Percentiles rank a stretch among this genome's conserved stretches.
phyloP scores from a whole-genome alignment of 2,329 filamentous ascomycete species.

The Ophiostoma sp. region DNA sequence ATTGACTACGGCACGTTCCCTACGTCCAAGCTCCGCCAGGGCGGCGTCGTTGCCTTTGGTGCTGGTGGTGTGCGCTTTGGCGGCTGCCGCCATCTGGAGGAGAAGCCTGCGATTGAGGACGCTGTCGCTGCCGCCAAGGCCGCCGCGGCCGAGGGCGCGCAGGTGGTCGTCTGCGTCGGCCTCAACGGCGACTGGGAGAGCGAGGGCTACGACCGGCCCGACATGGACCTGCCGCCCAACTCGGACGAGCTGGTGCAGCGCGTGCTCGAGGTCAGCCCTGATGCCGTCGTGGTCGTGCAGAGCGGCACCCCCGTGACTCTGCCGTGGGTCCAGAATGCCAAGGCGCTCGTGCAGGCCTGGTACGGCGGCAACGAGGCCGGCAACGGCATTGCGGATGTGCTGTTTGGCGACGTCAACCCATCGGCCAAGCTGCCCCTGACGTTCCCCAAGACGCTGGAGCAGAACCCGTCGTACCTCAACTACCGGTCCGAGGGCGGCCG shows the following conservation, averaged over 20 bases:
- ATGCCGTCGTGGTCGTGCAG: slow-evolving; percentile 54
- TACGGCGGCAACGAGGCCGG: slow-evolving; percentile 63
- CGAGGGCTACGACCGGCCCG: slow-evolving; percentile 28
- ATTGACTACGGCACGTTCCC: slow-evolving; percentile 28
- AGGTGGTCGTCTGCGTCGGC: slow-evolving; percentile 56
- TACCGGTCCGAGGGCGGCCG: slow-evolving; percentile 65
- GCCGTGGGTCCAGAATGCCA: slow-evolving; percentile 45
- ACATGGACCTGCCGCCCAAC: slow-evolving; percentile 26
- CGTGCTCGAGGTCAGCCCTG: slow-evolving; percentile 50
- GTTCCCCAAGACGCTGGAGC: slow-evolving; percentile 62
- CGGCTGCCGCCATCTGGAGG: slow-evolving; percentile 23
- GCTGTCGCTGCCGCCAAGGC: slow-evolving; percentile 35
- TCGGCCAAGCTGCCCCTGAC: slow-evolving; percentile 66
- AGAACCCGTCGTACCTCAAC: slow-evolving; percentile 73
- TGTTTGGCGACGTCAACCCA: slow-evolving; percentile 57
- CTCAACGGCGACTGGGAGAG: slow-evolving; percentile 42
- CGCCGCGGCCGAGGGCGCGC: slow-evolving; percentile 48
- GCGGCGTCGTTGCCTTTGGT: slow-evolving; percentile 42
- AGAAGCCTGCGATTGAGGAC: slow-evolving; percentile 17
- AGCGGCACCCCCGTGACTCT: slow-evolving; percentile 53
- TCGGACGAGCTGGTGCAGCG: slow-evolving; percentile 39
- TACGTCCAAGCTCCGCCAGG: slow-evolving; percentile 20
- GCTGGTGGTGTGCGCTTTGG: slow-evolving; percentile 37
- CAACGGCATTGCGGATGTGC: slow-evolving; percentile 58
- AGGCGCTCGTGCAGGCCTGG: slow-evolving; percentile 56